phyloP scores from a whole-genome alignment of 345 rosid species.

The Lepidium sativum region DNA sequence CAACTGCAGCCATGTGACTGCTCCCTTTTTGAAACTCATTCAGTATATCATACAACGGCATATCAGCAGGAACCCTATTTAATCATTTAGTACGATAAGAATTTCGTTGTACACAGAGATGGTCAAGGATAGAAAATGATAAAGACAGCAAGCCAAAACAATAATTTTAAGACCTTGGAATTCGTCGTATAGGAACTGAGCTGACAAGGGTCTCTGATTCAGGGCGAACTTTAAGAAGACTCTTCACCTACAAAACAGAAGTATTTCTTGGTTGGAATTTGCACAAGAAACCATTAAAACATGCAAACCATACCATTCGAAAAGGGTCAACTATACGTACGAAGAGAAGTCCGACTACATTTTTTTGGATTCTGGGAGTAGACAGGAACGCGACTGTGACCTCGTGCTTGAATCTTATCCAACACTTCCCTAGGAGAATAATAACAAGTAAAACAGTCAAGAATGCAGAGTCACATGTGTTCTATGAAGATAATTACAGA shows the following conservation, averaged over 20 bases:
- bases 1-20: slow-evolving; percentile 99
- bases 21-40: slow-evolving; percentile 99
- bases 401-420: slow-evolving; percentile 87
- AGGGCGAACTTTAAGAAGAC: slow-evolving; percentile 91
- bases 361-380: slow-evolving; percentile 77
- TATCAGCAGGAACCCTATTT: slow-evolving; percentile 88
- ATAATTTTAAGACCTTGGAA: slow-evolving; percentile 54
- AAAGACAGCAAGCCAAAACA: background rate
- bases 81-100: background rate
- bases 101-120: background rate
- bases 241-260: slow-evolving; percentile 59
- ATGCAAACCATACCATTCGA: background rate
- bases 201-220: slow-evolving; percentile 91
- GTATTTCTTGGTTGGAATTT: background rate
- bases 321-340: slow-evolving; percentile 34
- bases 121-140: background rate
- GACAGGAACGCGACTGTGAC: slow-evolving; percentile 95
- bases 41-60: slow-evolving; percentile 92
- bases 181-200: slow-evolving; percentile 83
- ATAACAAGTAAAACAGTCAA: background rate
- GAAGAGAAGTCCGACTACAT: slow-evolving; percentile 85
- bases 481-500: background rate
- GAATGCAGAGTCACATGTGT: background rate
- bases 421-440: slow-evolving; percentile 70
- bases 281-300: background rate